phyloP scores from a whole-genome alignment of 2,329 filamentous ascomycete species.

The Teratosphaeria gauchensis region DNA sequence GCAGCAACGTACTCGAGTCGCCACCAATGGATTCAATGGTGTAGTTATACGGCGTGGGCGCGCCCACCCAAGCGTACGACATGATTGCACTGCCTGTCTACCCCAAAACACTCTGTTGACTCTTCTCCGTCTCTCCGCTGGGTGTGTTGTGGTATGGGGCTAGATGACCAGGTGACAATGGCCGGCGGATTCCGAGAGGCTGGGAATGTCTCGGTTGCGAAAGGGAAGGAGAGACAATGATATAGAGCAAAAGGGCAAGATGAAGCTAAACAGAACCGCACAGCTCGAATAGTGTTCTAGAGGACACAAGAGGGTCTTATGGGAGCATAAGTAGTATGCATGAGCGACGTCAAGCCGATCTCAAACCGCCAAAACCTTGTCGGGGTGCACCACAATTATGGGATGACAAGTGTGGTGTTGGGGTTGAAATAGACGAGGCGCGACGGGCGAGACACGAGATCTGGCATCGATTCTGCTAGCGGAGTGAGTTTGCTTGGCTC shows the following conservation, averaged over 20 bases:
- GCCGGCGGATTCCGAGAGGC: background rate
- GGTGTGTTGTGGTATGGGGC: background rate
- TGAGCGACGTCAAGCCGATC: background rate
- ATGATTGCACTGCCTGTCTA: conserved; percentile 22
- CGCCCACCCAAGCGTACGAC: conserved; percentile 41
- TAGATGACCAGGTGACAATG: background rate
- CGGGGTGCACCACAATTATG: background rate
- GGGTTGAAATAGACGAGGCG: background rate
- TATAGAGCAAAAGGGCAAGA: background rate
- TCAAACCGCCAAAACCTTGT: background rate
- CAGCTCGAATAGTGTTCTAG: background rate
- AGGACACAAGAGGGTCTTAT: background rate
- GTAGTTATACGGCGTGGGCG: conserved; percentile 39
- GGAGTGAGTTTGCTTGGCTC: background rate
- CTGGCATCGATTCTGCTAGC: background rate
- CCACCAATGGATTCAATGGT: conserved; percentile 57
- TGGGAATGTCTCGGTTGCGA: background rate
- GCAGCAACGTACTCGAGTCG: conserved; percentile 53
- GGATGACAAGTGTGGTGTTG: background rate
- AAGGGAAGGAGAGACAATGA: background rate
- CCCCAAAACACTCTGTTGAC: background rate
- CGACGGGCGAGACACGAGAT: background rate
- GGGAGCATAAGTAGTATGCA: background rate
- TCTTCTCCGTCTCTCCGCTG: background rate
- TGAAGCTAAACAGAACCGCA: background rate